Evolutionary conservation across 2,329 filamentous ascomycete genomes (phyloP), one percentile per base, ranked within the genome.

Genomic region (Ascochyta fabae): DNA sequence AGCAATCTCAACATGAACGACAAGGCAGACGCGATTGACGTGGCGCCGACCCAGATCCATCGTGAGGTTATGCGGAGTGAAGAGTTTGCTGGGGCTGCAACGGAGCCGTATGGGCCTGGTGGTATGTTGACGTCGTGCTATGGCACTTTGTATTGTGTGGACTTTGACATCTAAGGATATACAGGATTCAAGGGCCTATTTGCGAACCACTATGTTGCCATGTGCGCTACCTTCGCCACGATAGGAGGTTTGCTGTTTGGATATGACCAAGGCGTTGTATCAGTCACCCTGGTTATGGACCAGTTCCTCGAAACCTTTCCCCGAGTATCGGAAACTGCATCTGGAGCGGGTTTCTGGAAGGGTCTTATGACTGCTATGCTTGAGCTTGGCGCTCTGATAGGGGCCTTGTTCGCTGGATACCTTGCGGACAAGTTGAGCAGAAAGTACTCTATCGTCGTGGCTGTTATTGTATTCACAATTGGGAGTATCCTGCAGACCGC

Each of bases 331-430:
- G 71, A 75, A 16, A 69, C 68, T 6, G 73, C 77, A 9, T 65
- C 75, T 7, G 79, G 79, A 2, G 74, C 77, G 3, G 78, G 79
- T 4, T 79, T 79, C 61, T 77, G 72, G 70, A 78, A 78, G 56
- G 77, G 77, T 15, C 59, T 79, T 6, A 69, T 84, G 73, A 84
- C 82, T 8, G 82, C 82, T 3, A 84, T 84, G 81, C 79, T 84
- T 45, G 80, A 84, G 56, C 61, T 84, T 19, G 81, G 82, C n/a
- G 82, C 81, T 8, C 68, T 83, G 46, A 63, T 76, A 23, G 72
- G 74, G 48, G 69, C 73, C 5, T 55, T 76, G n/a, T 70, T 71
- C 36, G 67, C 71, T 13, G 72, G 72, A 1, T 84, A 78, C 72
- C 75, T 83, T 33, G 81, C 82, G 1, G 82, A 84, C 57, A 80